These are phyloP conservation scores for Seminavis robusta DNA, from an alignment of 108 stramenopile species.

Conservation along the genomic window DNA sequence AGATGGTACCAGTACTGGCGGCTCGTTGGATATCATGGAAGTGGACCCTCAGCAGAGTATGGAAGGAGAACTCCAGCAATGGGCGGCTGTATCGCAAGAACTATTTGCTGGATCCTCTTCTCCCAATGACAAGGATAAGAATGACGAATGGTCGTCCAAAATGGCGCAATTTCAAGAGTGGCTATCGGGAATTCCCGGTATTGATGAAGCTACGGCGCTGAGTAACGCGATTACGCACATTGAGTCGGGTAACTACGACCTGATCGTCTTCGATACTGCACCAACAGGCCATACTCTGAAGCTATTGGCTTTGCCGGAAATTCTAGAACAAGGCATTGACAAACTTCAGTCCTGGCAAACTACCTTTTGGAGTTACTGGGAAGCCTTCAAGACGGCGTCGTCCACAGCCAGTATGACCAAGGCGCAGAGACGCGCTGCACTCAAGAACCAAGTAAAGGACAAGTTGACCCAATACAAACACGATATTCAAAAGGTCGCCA, in stretches of 20 bases:
- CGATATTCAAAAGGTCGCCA: conserved; percentile 22
- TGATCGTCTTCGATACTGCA: conserved; percentile 77
- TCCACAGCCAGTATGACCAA: conserved; percentile 31
- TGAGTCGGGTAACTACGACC: conserved; percentile 47
- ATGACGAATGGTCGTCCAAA: too few relatives aligned
- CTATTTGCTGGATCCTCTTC: too few relatives aligned
- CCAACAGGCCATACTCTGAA: conserved; percentile 81
- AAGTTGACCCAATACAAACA: conserved; percentile 44
- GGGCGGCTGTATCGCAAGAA: conserved; percentile 38
- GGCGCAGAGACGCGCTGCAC: conserved; percentile 18
- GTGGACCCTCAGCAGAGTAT: conserved; percentile 22
- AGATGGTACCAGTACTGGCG: too few relatives aligned
- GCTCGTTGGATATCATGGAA: conserved; percentile 38
- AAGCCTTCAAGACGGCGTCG: conserved; percentile 37
- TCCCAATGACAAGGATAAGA: too few relatives aligned
- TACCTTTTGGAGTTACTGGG: conserved; percentile 39
- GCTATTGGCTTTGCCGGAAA: conserved; percentile 57
- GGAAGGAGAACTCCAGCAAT: conserved; percentile 28
- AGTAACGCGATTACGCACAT: conserved; percentile 43
- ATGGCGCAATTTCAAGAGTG: conserved; percentile 45
- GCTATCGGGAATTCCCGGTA: conserved; percentile 67
- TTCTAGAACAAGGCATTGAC: conserved; percentile 47
- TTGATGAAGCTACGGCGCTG: conserved; percentile 77
- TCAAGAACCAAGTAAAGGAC: conserved; percentile 37
- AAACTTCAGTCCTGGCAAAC: conserved; percentile 41